Percentiles rank a stretch among this genome's conserved stretches.
phyloP scores from a whole-genome alignment of 495 filamentous ascomycete genomes.

The Aspergillus sparsus region DNA sequence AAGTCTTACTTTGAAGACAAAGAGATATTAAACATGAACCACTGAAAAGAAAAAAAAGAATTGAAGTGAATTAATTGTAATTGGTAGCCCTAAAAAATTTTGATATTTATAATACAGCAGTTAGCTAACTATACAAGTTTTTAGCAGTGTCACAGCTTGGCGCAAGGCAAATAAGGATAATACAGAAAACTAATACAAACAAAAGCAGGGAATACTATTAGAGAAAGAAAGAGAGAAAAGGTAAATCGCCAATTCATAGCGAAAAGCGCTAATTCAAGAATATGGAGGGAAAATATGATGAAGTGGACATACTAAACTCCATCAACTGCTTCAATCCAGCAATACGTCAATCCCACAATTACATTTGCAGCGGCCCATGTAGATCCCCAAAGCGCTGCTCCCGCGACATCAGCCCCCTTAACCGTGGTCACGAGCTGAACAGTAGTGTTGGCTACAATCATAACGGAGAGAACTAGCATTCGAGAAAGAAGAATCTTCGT shows the following conservation, averaged over 20 bases:
- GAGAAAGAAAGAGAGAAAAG: neutral
- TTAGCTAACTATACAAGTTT: too few species aligned
- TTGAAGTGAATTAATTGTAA: too few species aligned
- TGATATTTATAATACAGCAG: too few species aligned
- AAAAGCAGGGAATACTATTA: too few species aligned
- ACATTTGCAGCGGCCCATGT: slow-evolving; percentile 67
- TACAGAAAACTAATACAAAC: too few species aligned
- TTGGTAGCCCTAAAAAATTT: too few species aligned
- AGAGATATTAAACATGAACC: too few species aligned
- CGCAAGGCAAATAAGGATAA: too few species aligned
- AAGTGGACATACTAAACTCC: slow-evolving; percentile 33
- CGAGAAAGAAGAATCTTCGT: slow-evolving; percentile 66
- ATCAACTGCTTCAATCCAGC: slow-evolving; percentile 59
- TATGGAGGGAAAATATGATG: slow-evolving; percentile 13
- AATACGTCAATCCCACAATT: slow-evolving; percentile 59
- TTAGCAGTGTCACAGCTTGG: too few species aligned
- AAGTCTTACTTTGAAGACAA: too few species aligned
- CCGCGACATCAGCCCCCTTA: slow-evolving; percentile 63
- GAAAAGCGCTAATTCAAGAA: slow-evolving; percentile 5
- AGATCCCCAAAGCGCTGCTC: slow-evolving; percentile 67
- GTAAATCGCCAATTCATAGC: neutral
- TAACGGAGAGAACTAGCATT: slow-evolving; percentile 59
- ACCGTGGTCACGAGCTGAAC: slow-evolving; percentile 63
- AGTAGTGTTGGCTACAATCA: slow-evolving; percentile 62
- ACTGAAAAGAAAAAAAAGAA: too few species aligned